Evolutionary conservation across 2,329 filamentous ascomycete species (phyloP), one percentile per base, ranked within the genome.

Genomic region (Tolypocladium sp.): DNA sequence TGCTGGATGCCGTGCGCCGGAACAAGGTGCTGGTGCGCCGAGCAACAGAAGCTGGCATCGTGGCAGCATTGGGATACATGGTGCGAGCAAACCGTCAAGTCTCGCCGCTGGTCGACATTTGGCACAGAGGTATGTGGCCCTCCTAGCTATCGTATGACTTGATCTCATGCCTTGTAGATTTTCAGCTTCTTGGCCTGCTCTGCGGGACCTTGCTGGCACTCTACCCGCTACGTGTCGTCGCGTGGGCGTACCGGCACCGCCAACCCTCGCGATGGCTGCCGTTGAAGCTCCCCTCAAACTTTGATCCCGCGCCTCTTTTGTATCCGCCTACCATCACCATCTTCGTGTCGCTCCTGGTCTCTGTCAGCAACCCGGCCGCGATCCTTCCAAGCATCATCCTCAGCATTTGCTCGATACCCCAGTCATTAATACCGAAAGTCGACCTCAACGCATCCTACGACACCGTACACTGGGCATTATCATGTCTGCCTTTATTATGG

Each of bases 291-390:
- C 91, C 92, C 0, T 76, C 85, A 4, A 81, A 83, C n/a, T 96
- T 97, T 73, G 93, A 97, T 68, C 92, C 92, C 3, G 93, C 93
- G 8, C 91, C 92, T 13, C 79, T 96, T n/a, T 74, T 97, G 59
- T 97, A 97, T 70, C 93, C 93, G 22, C 82, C 88, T 7, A 74
- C 87, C 2, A 79, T 96, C 37, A 91, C 92, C 1, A 74, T 92
- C 20, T 79, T 92, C 53, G 88, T 94, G 35, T 86, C 92, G 1
- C 77, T 94, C 5, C 86, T 92, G 12, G 79, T 96, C 49, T 84
- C 86, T 9, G 78, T 81, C 56, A 80, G 82, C 55, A 84, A 83
- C 53, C 78, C 82, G 3, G 78, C 79, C 20, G 78, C 86, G 15
- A 71, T 96, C 25, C 74, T 96, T 9, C 87, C 89, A 2, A 96